Evolutionary conservation across 768 basidiomycete species (phyloP), one percentile per base, ranked within the genome.

Genomic region (Rhizopogon salebrosus): DNA sequence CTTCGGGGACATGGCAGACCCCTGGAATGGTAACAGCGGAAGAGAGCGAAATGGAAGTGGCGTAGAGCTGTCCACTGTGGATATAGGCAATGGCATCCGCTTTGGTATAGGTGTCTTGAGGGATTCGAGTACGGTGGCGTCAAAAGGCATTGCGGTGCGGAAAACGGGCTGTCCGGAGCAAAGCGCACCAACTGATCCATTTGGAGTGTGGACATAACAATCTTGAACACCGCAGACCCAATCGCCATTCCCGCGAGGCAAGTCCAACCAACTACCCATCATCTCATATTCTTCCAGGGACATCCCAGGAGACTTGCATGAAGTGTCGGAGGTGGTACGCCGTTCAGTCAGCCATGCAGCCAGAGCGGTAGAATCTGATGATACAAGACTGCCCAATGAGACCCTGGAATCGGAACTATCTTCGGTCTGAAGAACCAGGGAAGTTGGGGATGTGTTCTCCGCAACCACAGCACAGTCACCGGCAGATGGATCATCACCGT

Each of bases 261-360:
- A 54, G 55, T 70, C 66, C 24, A 70, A 65, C 79, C 79, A 80
- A 54, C 79, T 80, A 2, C 79, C 79, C 49, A 57, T 61, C 34
- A 67, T 64, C 54, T 80, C 79, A 52, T 80, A 79, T 37, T 79
- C 73, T 45, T 72, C 75, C 36, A 79, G 56, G n/a, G 70, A 67
- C 64, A 79, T 72, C 26, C 61, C 60, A 6, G 56, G 60, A 29
- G 58, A 50, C 10, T 66, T 61, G 23, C 63, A 56, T 22, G 64
- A 65, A 51, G 57, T 54, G 27, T 68, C 64, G 41, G 65, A 65
- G 41, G 63, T 54, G 9, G 59, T 60, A 29, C 68, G 69, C 57
- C 75, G 73, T 31, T 71, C 65, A 18, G 69, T 70, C 27, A 80
- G 72, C 73, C 78, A 72, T 13, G 57, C 40, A 20, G 59, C 62